Conservation (phyloP, 2,329 filamentous ascomycete species). For the Zelopaecilomyces penicillatus region DNA sequence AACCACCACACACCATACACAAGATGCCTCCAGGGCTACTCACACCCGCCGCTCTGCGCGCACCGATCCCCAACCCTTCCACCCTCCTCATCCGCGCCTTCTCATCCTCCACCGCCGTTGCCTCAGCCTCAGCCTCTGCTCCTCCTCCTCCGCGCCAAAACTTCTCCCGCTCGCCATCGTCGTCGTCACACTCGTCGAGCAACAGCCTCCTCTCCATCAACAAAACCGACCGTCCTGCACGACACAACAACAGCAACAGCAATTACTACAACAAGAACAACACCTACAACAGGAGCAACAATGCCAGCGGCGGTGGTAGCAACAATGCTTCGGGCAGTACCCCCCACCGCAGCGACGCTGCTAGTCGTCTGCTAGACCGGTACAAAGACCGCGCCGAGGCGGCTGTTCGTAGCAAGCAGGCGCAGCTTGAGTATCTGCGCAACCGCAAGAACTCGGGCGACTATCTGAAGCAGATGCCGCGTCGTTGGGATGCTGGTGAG, state of each 20-base stretch:
- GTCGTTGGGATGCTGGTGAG: conserved; percentile 70
- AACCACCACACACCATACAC: too few species aligned
- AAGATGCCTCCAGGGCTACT: conserved; percentile 35
- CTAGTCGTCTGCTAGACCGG: conserved; percentile 19
- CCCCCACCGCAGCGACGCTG: conserved; percentile 18
- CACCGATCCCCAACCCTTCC: conserved; percentile 4
- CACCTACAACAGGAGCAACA: neutral
- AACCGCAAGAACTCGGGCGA: conserved; percentile 37
- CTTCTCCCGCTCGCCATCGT: neutral
- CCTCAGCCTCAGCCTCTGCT: conserved; percentile 12
- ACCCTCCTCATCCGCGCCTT: conserved; percentile 18
- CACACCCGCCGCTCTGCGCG: conserved; percentile 13
- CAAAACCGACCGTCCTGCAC: conserved; percentile 13
- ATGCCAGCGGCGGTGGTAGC: neutral
- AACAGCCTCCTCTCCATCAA: conserved; percentile 17
- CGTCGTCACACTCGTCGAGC: conserved; percentile 12
- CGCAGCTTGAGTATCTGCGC: conserved; percentile 29
- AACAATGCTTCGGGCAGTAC: neutral
- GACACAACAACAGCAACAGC: conserved; percentile 14
- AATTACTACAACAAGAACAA: neutral
- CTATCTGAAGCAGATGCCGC: conserved; percentile 55
- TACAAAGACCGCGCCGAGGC: conserved; percentile 15
- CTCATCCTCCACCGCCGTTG: conserved; percentile 18
- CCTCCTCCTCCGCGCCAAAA: conserved; percentile 1
- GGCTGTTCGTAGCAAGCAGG: conserved; percentile 20